Conservation (phyloP, 2,329 filamentous ascomycete species). For the Byssochlamys sp. region DNA sequence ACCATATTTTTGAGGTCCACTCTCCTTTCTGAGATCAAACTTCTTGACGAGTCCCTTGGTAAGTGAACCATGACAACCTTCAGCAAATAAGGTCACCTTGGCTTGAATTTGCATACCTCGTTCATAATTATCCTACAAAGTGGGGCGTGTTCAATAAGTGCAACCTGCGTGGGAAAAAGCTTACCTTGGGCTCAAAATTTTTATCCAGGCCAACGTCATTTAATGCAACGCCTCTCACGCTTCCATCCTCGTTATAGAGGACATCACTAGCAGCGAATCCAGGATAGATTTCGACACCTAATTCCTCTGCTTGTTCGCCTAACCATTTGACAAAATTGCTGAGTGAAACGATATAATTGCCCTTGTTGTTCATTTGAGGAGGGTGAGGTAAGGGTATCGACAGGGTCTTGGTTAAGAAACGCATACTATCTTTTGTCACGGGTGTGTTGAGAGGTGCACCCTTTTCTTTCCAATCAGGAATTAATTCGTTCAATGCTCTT, state of each 20-base stretch:
- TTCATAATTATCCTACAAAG: constrained; percentile 85
- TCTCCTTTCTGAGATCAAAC: constrained; percentile 79
- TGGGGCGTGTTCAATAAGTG: too few species aligned
- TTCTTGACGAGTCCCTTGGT: constrained; percentile 93
- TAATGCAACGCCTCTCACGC: constrained; percentile 86
- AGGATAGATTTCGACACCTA: constrained; percentile 91
- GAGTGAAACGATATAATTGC: constrained; percentile 92
- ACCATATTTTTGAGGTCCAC: constrained; percentile 89
- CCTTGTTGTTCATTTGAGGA: constrained; percentile 95
- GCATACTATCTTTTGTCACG: constrained; percentile 76
- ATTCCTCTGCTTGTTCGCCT: constrained; percentile 87
- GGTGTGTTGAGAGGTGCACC: constrained; percentile 81
- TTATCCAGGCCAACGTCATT: constrained; percentile 83
- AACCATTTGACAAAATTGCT: constrained; percentile 95
- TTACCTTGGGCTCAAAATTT: constrained; percentile 75
- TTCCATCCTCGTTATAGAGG: constrained; percentile 74
- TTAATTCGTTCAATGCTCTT: constrained; percentile 72
- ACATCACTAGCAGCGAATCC: constrained; percentile 92
- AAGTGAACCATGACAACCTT: constrained; percentile 91
- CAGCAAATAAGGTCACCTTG: constrained; percentile 77
- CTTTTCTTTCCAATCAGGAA: constrained; percentile 92
- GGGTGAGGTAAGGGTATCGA: constrained; percentile 75
- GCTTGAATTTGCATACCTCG: constrained; percentile 98
- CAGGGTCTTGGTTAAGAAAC: constrained; percentile 74
- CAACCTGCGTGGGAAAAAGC: too few species aligned